These are phyloP conservation scores for Solanum peruvianum DNA, from an alignment of 257 asterid species.

Conservation along the genomic window DNA sequence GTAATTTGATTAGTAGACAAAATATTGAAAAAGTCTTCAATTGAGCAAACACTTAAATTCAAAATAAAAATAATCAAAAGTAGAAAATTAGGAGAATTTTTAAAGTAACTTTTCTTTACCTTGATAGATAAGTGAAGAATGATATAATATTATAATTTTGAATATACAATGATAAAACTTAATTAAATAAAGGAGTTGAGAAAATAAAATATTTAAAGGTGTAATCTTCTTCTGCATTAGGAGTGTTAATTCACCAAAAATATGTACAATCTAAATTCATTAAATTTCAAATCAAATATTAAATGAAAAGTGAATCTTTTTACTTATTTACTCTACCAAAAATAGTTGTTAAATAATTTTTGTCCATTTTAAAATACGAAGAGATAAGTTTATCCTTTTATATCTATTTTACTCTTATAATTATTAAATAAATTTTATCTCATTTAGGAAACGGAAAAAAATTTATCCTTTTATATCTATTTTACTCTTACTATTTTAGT, in stretches of 20 bases:
- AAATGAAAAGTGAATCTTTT: not conserved
- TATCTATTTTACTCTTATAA: too few relatives aligned
- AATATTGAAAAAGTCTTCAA: not conserved
- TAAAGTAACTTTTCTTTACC: not conserved
- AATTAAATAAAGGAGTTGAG: not conserved
- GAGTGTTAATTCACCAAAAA: not conserved
- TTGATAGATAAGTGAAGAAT: too few relatives aligned
- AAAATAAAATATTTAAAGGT: not conserved
- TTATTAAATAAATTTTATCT: too few relatives aligned
- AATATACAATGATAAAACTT: not conserved
- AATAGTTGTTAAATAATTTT: too few relatives aligned
- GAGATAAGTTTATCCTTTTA: too few relatives aligned
- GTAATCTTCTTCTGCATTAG: not conserved
- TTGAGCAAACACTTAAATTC: too few relatives aligned
- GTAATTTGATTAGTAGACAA: not conserved
- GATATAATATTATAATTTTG: too few relatives aligned
- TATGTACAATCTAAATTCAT: not conserved
- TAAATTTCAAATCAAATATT: too few relatives aligned
- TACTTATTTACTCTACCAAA: too few relatives aligned
- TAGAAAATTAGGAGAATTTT: not conserved
- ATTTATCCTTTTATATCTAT: too few relatives aligned
- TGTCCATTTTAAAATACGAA: rapidly evolving
- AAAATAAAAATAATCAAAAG: not conserved
- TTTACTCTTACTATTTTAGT: not conserved
- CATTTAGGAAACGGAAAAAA: rapidly evolving